Evolutionary conservation across 805 yeast species (phyloP).

Genomic region (Starmerella davenportii): DNA sequence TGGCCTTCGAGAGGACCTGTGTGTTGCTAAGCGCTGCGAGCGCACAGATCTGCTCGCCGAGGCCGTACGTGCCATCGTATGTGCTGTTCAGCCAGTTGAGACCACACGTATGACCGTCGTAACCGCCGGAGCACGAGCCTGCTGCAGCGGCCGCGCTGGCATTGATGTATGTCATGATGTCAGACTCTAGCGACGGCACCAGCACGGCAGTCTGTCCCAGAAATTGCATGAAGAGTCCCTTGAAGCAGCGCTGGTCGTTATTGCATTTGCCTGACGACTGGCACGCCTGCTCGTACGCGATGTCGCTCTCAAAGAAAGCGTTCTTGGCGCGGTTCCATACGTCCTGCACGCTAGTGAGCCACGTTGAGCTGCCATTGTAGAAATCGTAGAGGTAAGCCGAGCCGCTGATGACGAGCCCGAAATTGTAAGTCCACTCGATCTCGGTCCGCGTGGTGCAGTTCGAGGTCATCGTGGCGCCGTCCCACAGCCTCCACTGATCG

Average conservation of each 20-base stretch:
- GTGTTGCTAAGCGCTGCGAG: conserved; percentile 42
- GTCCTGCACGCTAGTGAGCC: conserved; percentile 38
- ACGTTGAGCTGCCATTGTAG: conserved; percentile 28
- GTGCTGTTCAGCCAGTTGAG: conserved; percentile 41
- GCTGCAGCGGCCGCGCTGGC: conserved; percentile 57
- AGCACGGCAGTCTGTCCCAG: conserved; percentile 44
- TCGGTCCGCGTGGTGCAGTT: conserved; percentile 34
- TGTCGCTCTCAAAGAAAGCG: conserved; percentile 33
- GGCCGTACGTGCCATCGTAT: conserved; percentile 55
- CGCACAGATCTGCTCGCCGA: conserved; percentile 74
- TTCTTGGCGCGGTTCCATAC: conserved; percentile 30
- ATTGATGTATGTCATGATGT: conserved; percentile 30
- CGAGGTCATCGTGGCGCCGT: conserved; percentile 40
- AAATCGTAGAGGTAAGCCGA: conserved; percentile 48
- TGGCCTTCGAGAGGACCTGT: conserved; percentile 25
- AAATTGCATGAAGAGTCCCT: conserved; percentile 49
- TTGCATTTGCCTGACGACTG: conserved; percentile 38
- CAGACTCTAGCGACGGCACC: conserved; percentile 36
- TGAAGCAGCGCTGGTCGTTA: conserved; percentile 59
- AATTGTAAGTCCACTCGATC: conserved; percentile 60
- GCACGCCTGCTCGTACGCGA: conserved; percentile 60
- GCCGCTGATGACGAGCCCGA: conserved; percentile 51
- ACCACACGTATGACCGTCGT: conserved; percentile 71
- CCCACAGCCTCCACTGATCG: conserved; percentile 33
- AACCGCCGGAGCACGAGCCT: conserved; percentile 59